Conservation (phyloP, 179 eudicot genomes). For the Heliamphora pulchella region DNA sequence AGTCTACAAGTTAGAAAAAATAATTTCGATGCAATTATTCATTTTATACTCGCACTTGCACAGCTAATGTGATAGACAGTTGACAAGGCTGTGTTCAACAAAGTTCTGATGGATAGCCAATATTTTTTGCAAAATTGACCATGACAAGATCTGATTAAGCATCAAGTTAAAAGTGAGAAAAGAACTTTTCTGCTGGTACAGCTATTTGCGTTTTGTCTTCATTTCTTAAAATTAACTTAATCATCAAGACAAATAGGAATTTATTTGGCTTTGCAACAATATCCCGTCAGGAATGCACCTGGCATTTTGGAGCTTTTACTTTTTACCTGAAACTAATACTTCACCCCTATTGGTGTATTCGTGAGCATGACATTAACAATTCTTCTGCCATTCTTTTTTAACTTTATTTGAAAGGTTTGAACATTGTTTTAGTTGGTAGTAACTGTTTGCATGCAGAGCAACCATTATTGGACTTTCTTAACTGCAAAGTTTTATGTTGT, state of each 20-base stretch:
- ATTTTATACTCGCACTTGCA: not conserved
- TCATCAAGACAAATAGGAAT: not conserved
- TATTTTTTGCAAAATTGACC: not conserved
- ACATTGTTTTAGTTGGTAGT: not conserved
- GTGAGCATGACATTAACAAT: not conserved
- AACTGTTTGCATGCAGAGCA: not conserved
- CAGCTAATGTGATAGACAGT: not conserved
- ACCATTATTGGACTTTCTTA: not conserved
- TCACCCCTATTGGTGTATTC: not conserved
- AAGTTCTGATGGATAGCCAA: not conserved
- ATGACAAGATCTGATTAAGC: not conserved
- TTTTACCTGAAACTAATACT: not conserved
- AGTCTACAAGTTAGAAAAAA: not conserved
- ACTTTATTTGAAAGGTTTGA: not conserved
- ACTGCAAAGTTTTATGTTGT: not conserved
- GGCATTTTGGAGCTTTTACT: not conserved
- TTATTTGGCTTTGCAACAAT: not conserved
- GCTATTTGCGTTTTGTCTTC: not conserved
- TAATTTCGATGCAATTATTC: not conserved
- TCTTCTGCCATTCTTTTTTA: not conserved
- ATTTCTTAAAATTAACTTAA: not conserved
- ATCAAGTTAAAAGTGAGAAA: not conserved
- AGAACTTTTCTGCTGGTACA: not conserved
- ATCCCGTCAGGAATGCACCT: not conserved
- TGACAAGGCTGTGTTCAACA: not conserved